Evolutionary conservation across 2,329 filamentous ascomycete genomes (phyloP).

Genomic region (Cytospora chrysosperma): DNA sequence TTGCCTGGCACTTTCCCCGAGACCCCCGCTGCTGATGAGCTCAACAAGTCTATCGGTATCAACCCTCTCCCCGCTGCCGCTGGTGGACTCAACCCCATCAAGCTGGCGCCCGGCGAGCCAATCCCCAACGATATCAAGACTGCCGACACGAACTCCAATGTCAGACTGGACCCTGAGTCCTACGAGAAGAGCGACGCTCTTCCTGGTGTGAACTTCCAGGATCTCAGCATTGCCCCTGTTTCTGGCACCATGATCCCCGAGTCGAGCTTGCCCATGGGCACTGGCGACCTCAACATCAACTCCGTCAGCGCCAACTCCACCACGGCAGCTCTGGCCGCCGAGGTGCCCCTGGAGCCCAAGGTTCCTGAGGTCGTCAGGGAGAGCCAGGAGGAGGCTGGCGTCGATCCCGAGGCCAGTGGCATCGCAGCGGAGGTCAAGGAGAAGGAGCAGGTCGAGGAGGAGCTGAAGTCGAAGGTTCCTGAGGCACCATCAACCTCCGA

Average conservation of each 20-base stretch:
- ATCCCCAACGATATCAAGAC: conserved; percentile 69
- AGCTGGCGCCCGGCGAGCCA: conserved; percentile 75
- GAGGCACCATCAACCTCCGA: conserved; percentile 58
- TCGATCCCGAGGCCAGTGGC: conserved; percentile 66
- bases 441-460: conserved; percentile 69
- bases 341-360: conserved; percentile 59
- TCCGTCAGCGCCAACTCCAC: conserved; percentile 57
- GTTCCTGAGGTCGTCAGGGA: conserved; percentile 67
- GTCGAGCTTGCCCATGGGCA: conserved; percentile 70
- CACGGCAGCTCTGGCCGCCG: conserved; percentile 66
- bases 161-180: conserved; percentile 78
- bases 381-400: conserved; percentile 66
- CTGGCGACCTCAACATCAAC: conserved; percentile 48
- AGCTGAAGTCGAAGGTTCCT: conserved; percentile 66
- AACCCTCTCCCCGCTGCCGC: conserved; percentile 62
- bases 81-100: conserved; percentile 74
- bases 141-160: conserved; percentile 68
- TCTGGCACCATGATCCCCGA: conserved; percentile 72
- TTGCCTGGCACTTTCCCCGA: conserved; percentile 70
- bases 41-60: conserved; percentile 55
- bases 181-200: conserved; percentile 78
- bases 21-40: conserved; percentile 58
- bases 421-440: conserved; percentile 65
- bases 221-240: conserved; percentile 50
- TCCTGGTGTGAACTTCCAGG: conserved; percentile 45